phyloP scores from a whole-genome alignment of 2,329 filamentous ascomycete genomes.

The Stemphylium beticola region DNA sequence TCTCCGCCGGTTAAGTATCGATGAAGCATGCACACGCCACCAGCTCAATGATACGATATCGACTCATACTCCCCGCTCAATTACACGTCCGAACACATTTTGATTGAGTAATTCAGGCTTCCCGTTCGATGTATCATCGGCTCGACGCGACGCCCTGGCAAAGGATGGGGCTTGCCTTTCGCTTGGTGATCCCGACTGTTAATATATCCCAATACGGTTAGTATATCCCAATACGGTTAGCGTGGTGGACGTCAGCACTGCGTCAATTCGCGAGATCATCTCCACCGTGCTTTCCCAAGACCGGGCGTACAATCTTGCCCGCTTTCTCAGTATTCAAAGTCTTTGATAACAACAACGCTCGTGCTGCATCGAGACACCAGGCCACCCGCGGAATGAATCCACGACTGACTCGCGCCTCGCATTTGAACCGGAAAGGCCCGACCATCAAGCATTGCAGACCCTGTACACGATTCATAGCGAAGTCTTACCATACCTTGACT shows the following conservation, averaged over 20 bases:
- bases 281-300: not conserved
- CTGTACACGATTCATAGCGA: slow-evolving; percentile 11
- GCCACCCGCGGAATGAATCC: slow-evolving; percentile 19
- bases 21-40: slow-evolving; percentile 25
- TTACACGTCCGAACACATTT: slow-evolving; percentile 3
- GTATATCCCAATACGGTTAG: slow-evolving; percentile 5
- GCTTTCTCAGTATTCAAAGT: not conserved
- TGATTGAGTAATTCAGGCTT: slow-evolving; percentile 13
- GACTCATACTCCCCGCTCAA: slow-evolving; percentile 10
- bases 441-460: slow-evolving; percentile 19
- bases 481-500: slow-evolving; percentile 16
- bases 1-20: slow-evolving; percentile 16
- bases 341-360: not conserved
- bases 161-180: slow-evolving; percentile 3
- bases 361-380: not conserved
- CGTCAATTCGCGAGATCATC: slow-evolving; percentile 1
- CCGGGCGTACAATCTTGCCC: not conserved
- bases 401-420: slow-evolving; percentile 14
- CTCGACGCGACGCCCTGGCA: slow-evolving; percentile 4
- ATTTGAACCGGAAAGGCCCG: slow-evolving; percentile 9
- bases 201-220: slow-evolving; percentile 4
- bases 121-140: slow-evolving; percentile 3
- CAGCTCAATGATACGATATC: slow-evolving; percentile 11
- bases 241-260: slow-evolving; percentile 1
- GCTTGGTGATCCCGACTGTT: slow-evolving; percentile 17